phyloP scores from a whole-genome alignment of 169 alveolate species.

The Hepatocystis sp. region DNA sequence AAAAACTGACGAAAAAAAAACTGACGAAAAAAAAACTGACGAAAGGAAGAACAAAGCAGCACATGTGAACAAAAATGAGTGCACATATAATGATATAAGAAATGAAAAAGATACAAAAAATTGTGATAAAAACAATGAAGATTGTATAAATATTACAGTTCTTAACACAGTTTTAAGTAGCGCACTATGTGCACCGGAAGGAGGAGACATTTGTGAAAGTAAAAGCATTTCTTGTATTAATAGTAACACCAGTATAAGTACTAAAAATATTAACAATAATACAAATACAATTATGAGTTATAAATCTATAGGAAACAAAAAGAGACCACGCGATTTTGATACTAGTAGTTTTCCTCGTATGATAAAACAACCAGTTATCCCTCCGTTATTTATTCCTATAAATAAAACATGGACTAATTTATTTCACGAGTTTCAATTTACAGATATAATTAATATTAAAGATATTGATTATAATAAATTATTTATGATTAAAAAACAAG shows the following conservation, averaged over 20 bases:
- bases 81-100: too few species aligned
- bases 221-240: too few species aligned
- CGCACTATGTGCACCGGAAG: too few species aligned
- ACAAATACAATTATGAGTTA: neutral
- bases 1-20: neutral
- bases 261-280: too few species aligned
- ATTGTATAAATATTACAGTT: too few species aligned
- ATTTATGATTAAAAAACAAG: slow-evolving; percentile 15
- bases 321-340: neutral
- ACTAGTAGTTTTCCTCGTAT: slow-evolving; percentile 17
- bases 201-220: too few species aligned
- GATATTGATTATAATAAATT: slow-evolving; percentile 48
- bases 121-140: too few species aligned
- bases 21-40: slow-evolving; percentile 4
- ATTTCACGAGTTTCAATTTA: slow-evolving; percentile 24
- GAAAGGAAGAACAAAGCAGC: too few species aligned
- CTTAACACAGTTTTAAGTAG: too few species aligned
- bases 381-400: slow-evolving; percentile 46
- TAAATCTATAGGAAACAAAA: neutral
- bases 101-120: too few species aligned
- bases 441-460: slow-evolving; percentile 35
- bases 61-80: too few species aligned
- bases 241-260: too few species aligned
- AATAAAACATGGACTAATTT: slow-evolving; percentile 36
- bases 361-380: slow-evolving; percentile 46